These are phyloP conservation scores for Eimeria zaria DNA, from an alignment of 169 alveolate species.

Conservation along the genomic window DNA sequence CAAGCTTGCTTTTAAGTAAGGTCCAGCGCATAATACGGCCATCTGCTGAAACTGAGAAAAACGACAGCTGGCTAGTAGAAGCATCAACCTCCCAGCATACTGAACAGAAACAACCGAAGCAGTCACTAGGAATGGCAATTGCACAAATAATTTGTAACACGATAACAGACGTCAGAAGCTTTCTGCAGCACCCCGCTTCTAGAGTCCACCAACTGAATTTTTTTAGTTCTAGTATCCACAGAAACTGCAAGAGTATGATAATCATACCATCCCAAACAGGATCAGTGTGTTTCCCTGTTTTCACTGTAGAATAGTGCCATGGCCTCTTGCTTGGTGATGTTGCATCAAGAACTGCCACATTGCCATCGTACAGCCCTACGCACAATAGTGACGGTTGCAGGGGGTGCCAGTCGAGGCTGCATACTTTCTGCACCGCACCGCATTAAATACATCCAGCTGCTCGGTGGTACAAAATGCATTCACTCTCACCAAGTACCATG, in stretches of 20 bases:
- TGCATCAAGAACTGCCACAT: slow-evolving; percentile 96
- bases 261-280: slow-evolving; percentile 90
- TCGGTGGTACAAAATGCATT: not conserved
- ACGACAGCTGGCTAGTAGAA: slow-evolving; percentile 88
- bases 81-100: slow-evolving; percentile 84
- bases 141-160: not conserved
- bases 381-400: slow-evolving; percentile 95
- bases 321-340: slow-evolving; percentile 94
- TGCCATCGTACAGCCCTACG: slow-evolving; percentile 98
- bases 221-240: not conserved
- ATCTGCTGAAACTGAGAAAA: slow-evolving; percentile 95
- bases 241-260: not conserved
- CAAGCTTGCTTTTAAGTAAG: slow-evolving; percentile 96
- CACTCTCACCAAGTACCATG: not conserved
- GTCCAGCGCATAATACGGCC: slow-evolving; percentile 97
- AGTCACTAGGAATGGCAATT: slow-evolving; percentile 73
- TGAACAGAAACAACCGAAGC: slow-evolving; percentile 57
- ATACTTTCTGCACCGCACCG: slow-evolving; percentile 90
- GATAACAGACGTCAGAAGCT: not conserved
- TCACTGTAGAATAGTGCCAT: slow-evolving; percentile 93
- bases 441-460: not conserved
- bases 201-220: not conserved
- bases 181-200: slow-evolving; percentile 1
- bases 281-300: slow-evolving; percentile 97
- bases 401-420: slow-evolving; percentile 97